These are phyloP conservation scores for Clarireedia sp. DNA, from an alignment of 2,329 filamentous ascomycete species.

Conservation along the genomic window DNA sequence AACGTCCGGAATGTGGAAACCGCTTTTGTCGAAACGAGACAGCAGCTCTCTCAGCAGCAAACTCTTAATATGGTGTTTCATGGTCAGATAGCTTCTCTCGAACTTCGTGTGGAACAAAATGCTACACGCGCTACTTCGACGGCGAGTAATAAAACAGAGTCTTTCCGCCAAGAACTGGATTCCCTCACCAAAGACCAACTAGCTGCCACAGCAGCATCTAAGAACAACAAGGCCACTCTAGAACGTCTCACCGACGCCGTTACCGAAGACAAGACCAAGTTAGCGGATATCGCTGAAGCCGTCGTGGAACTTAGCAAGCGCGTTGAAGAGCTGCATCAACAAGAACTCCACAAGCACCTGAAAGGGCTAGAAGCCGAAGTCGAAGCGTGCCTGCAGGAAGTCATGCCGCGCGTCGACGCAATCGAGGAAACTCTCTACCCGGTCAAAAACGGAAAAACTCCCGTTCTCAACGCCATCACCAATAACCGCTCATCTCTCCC, in stretches of 20 bases:
- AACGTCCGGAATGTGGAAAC: background rate
- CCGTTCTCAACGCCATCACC: background rate
- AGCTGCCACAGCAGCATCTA: background rate
- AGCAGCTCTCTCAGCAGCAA: background rate
- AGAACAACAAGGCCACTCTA: background rate
- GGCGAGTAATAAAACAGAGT: background rate
- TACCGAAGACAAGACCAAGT: no score
- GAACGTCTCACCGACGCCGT: no score
- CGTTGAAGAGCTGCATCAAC: no score
- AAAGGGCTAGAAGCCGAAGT: no score
- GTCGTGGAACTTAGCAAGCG: no score
- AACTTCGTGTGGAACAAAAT: background rate
- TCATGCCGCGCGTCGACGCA: no score
- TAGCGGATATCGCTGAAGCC: no score
- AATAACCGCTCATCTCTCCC: background rate
- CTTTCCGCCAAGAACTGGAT: constrained; percentile 4
- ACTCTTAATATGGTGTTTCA: background rate
- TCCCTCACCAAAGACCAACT: background rate
- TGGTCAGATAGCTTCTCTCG: background rate
- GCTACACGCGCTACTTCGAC: background rate
- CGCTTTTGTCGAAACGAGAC: background rate
- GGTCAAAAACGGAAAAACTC: no score
- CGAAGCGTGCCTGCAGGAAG: no score
- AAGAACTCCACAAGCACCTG: no score
- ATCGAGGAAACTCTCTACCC: no score